phyloP scores from a whole-genome alignment of 2,329 filamentous ascomycete species.

The Leptographium wingfieldii region DNA sequence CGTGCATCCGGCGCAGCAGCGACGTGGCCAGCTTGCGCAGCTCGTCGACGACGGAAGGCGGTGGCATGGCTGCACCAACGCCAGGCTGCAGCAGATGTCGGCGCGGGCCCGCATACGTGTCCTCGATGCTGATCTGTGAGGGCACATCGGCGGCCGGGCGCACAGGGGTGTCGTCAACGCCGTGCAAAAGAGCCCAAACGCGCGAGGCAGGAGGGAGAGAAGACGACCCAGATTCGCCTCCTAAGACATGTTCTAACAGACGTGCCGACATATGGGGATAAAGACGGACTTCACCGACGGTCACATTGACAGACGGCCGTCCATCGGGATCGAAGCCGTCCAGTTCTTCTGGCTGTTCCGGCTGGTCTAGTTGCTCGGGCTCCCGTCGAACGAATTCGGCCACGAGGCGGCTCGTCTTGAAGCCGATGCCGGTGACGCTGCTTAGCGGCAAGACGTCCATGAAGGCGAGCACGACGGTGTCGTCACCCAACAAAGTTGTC shows the following conservation, averaged over 20 bases:
- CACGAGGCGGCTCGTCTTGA: constrained; percentile 48
- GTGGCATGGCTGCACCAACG: constrained; percentile 23
- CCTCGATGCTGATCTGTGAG: constrained; percentile 86
- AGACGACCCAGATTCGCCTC: constrained; percentile 45
- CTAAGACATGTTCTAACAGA: constrained; percentile 54
- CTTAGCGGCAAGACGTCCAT: constrained; percentile 65
- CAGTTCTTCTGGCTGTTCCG: constrained; percentile 13
- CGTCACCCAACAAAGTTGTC: constrained; percentile 58
- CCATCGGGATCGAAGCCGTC: constrained; percentile 2
- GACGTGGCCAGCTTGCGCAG: constrained; percentile 55
- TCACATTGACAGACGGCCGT: constrained; percentile 32
- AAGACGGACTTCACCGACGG: constrained; percentile 51
- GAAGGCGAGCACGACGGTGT: constrained; percentile 47
- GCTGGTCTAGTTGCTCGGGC: constrained; percentile 8
- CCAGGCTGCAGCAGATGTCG: constrained; percentile 54
- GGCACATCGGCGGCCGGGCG: constrained; percentile 59
- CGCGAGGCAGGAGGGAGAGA: constrained; percentile 35
- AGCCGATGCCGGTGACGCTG: constrained; percentile 75
- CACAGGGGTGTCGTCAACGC: constrained; percentile 64
- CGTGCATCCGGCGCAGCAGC: constrained; percentile 64
- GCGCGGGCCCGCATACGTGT: constrained; percentile 62
- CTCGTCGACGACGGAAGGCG: constrained; percentile 50
- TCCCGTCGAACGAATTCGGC: constrained; percentile 40
- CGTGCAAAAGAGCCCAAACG: constrained; percentile 70
- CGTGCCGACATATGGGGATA: constrained; percentile 50